Evolutionary conservation across 139 green algal species (phyloP), one percentile per base, ranked within the genome.

Genomic region (Chlorella sorokiniana): DNA sequence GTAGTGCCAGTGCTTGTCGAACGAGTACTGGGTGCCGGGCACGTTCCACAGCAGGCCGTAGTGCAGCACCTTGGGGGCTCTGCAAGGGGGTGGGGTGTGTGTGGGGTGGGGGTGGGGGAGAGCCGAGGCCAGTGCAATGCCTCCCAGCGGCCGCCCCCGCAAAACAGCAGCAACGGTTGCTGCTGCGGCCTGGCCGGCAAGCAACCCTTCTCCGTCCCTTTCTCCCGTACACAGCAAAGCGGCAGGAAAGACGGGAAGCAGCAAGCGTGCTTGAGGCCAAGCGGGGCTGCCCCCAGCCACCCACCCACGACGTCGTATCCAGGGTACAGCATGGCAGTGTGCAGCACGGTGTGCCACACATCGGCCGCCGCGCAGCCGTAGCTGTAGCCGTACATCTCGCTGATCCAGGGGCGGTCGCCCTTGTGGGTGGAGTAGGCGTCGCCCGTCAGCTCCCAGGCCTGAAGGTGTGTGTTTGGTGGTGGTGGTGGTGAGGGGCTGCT

Each of bases 1-100:
- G 72, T 88, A 91, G 56, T 93, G 85, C 90, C 89, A 94, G 86
- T 97, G 93, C 88, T 97, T 98, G 90, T 98, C 93, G 69, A 92
- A 95, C 0, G 59, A 45, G 40, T 88, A 93, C 27, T 86, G 72
- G 5, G 68, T 87, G 61, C 72, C 78, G 10, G 52, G 40, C 35
- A 92, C 78, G 33, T 76, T 63, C 45, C 62, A 91, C n/a, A 83
- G 68, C 77, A 98, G 85, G 18, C 94, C 95, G 75, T 98, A 98
- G 88, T 98, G 95, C 79, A 98, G 88, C 61, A 98, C 86, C 62
- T 80, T 68, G 27, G 74, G 74, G 74, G 74, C 74, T 80, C 74
- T 80, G 74, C 38, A 41, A 27, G 22, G 41, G 29, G 41, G n/a
- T n/a, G 10, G 33, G 7, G 56, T 14, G 56, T 14, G 3, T 16